Conservation (phyloP, 2,329 filamentous ascomycete species). For the Ophiosphaerella herpotricha region DNA sequence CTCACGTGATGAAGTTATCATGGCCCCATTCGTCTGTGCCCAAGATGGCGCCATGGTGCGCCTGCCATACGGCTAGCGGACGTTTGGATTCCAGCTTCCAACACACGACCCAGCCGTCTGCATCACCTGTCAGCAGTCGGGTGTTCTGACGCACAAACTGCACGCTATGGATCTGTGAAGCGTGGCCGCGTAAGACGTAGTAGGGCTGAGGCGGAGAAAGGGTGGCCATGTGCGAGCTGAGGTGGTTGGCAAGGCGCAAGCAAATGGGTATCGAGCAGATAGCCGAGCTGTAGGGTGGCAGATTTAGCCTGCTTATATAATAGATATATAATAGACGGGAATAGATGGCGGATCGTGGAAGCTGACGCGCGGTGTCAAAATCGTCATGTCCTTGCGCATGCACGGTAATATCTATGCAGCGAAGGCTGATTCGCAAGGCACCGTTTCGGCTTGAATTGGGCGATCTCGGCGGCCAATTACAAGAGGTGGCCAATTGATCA, state of each 20-base stretch:
- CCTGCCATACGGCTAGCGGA: conserved; percentile 81
- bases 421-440: too few relatives aligned
- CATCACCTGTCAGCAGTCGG: conserved; percentile 83
- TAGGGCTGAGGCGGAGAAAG: conserved; percentile 60
- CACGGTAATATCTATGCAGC: too few relatives aligned
- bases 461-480: too few relatives aligned
- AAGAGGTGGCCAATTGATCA: too few relatives aligned
- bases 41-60: conserved; percentile 78
- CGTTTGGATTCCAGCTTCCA: conserved; percentile 87
- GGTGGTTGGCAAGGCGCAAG: conserved; percentile 28
- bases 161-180: conserved; percentile 76
- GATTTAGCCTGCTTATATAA: conserved; percentile 9
- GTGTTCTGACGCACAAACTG: conserved; percentile 74
- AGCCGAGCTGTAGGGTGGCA: conserved; percentile 20
- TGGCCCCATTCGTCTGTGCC: conserved; percentile 71
- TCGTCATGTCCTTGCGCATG: too few relatives aligned
- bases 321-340: conserved; percentile 4
- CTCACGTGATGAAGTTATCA: conserved; percentile 83
- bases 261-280: conserved; percentile 33
- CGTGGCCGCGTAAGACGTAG: conserved; percentile 85
- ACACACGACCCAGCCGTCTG: conserved; percentile 83
- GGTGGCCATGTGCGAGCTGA: conserved; percentile 34
- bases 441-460: too few relatives aligned
- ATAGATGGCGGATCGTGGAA: not conserved
- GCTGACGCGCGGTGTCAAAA: too few relatives aligned